Conservation (phyloP, 164 flowering plant genomes). For the Kingdonia uniflora region DNA sequence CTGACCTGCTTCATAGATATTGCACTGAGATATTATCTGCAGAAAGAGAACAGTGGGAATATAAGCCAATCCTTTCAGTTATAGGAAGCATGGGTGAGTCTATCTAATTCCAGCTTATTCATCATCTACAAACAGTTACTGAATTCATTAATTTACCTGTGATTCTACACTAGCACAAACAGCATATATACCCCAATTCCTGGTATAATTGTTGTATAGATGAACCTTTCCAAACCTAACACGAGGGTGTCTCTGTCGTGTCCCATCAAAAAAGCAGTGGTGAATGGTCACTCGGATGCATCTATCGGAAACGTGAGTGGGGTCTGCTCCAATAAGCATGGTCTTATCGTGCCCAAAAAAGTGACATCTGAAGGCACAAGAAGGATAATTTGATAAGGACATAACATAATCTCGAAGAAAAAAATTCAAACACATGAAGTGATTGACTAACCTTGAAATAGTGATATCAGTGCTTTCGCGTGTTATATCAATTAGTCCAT, state of each 20-base stretch:
- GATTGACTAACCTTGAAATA: slow-evolving; percentile 45
- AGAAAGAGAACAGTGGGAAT: not conserved
- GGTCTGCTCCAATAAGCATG: slow-evolving; percentile 81
- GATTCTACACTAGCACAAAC: slow-evolving; percentile 88
- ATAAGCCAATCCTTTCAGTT: no score
- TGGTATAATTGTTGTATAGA: slow-evolving; percentile 77
- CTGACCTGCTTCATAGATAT: slow-evolving; percentile 89
- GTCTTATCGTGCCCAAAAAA: slow-evolving; percentile 73
- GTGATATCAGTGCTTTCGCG: slow-evolving; percentile 76
- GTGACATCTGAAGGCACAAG: slow-evolving; percentile 43
- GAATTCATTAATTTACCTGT: slow-evolving; percentile 30
- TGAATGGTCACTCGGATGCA: slow-evolving; percentile 80
- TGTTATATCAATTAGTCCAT: slow-evolving; percentile 90
- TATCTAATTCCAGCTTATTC: no score
- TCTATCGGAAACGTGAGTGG: slow-evolving; percentile 61
- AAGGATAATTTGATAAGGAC: not conserved
- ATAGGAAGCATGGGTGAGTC: no score
- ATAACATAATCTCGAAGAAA: not conserved
- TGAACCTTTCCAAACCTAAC: slow-evolving; percentile 82
- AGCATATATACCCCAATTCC: slow-evolving; percentile 85
- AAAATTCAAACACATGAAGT: not conserved
- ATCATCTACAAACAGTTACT: no score
- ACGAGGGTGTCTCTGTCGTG: slow-evolving; percentile 84
- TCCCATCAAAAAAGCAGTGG: slow-evolving; percentile 87
- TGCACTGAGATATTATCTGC: slow-evolving; percentile 81